Evolutionary conservation across 495 filamentous ascomycete genomes (phyloP).

Genomic region (Xylaria acuta): DNA sequence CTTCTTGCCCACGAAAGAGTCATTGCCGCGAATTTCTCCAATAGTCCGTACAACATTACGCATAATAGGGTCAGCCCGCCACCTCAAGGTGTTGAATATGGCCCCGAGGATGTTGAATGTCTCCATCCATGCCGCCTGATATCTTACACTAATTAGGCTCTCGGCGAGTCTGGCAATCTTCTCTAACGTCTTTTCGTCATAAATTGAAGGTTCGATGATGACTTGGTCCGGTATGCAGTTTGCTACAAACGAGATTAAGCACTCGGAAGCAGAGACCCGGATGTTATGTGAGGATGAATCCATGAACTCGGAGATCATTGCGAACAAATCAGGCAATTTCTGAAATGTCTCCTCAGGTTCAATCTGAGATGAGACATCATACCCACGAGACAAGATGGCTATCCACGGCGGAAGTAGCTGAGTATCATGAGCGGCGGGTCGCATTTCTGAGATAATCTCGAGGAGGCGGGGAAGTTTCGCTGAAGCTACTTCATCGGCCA

Average conservation of each 20-base stretch:
- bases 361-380: constrained; percentile 90
- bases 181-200: constrained; percentile 83
- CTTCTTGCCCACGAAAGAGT: constrained; percentile 91
- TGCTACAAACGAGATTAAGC: constrained; percentile 86
- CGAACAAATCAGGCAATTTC: constrained; percentile 82
- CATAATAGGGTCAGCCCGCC: constrained; percentile 80
- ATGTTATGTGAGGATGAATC: constrained; percentile 89
- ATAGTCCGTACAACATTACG: constrained; percentile 73
- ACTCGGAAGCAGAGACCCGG: constrained; percentile 90
- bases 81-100: constrained; percentile 84
- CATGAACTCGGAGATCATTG: constrained; percentile 76
- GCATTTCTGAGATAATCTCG: constrained; percentile 84
- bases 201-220: constrained; percentile 83
- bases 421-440: constrained; percentile 87
- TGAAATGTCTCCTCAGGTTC: constrained; percentile 85
- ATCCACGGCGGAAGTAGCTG: constrained; percentile 96
- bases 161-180: constrained; percentile 71
- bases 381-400: constrained; percentile 89
- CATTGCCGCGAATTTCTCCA: constrained; percentile 86
- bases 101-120: constrained; percentile 89
- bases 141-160: constrained; percentile 83
- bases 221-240: constrained; percentile 84
- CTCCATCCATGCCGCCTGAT: constrained; percentile 93
- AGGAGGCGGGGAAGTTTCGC: constrained; percentile 87
- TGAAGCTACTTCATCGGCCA: constrained; percentile 84